phyloP scores from a whole-genome alignment of 169 alveolate genomes.

The Babesia divergens region DNA sequence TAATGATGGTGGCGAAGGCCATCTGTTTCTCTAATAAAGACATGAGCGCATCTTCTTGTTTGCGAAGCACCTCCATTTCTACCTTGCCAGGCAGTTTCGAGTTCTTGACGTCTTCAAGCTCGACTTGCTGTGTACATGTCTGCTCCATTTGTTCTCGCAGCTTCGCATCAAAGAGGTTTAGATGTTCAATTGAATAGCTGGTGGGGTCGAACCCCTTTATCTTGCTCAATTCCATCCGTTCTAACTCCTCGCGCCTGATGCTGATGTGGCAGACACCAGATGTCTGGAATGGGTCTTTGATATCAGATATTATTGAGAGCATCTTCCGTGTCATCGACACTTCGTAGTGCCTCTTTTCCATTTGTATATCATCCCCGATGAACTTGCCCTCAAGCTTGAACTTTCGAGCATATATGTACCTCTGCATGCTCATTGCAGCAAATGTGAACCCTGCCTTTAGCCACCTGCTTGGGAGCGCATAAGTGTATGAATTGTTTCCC shows the following conservation, averaged over 20 bases:
- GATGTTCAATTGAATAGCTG: conserved; percentile 39
- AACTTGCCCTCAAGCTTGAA: conserved; percentile 27
- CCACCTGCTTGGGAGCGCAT: conserved; percentile 33
- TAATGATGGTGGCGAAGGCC: conserved; percentile 18
- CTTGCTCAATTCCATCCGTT: conserved; percentile 16
- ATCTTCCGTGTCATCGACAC: conserved; percentile 23
- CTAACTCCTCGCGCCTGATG: conserved; percentile 26
- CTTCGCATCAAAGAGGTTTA: conserved; percentile 10
- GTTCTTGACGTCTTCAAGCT: conserved; percentile 25
- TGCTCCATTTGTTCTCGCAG: conserved; percentile 41
- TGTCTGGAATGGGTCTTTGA: conserved; percentile 52
- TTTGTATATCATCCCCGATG: conserved; percentile 19
- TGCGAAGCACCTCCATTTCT: neutral
- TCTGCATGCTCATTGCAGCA: conserved; percentile 14
- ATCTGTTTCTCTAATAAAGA: conserved; percentile 24
- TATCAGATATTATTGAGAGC: conserved; percentile 29
- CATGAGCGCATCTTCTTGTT: conserved; percentile 14
- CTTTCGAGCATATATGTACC: conserved; percentile 27
- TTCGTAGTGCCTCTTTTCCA: conserved; percentile 23
- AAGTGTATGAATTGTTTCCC: conserved; percentile 28
- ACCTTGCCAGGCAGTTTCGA: neutral
- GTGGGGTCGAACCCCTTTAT: conserved; percentile 27
- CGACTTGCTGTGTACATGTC: conserved; percentile 33
- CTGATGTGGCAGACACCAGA: conserved; percentile 34
- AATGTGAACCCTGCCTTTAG: conserved; percentile 27